Evolutionary conservation across 441 rosid genomes (phyloP), one percentile per base, ranked within the genome.

Genomic region (Adansonia grandidieri): DNA sequence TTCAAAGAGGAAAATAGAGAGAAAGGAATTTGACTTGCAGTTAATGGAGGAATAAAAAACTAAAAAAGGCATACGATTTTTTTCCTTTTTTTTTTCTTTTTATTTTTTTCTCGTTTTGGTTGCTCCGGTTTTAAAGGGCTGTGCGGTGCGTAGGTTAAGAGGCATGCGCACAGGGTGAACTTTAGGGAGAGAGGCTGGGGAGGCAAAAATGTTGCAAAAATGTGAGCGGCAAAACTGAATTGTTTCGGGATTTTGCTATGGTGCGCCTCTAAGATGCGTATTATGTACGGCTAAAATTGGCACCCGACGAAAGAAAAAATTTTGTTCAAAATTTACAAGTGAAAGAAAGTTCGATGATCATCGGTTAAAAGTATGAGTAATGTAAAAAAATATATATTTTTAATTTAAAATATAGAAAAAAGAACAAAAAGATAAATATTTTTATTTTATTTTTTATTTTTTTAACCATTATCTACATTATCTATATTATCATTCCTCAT

Each of bases 91-190:
- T 37, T 32, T 63, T 63, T 28, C 4, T 42, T 28, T 28, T n/a
- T n/a, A n/a, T 20, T 47, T 15, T 5, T 64, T 45, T 47, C 14
- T 13, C 50, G 70, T 7, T 24, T 53, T 13, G 10, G 65, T 65
- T 53, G 11, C 56, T 45, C 20, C 13, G 19, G 6, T 14, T 74
- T 48, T 74, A 44, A 44, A 60, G 40, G 1, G 53, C 42, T 22
- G 45, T 75, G 6, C 9, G 48, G 72, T 76, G 78, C 73, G 79
- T 47, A 76, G 73, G 73, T 19, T 76, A 53, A 66, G 72, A 11
- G 13, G 19, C 6, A 44, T 20, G 56, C 13, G 44, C 67, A 10
- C 2, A 0, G 2, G 13, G 56, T 22, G 40, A 9, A 13, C 14
- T 74, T 14, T 74, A 60, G 56, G 1, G 32, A 40, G 13, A 19